These are phyloP conservation scores for Phytophthora macrochlamydospora DNA, from an alignment of 352 stramenopile species.

Conservation along the genomic window DNA sequence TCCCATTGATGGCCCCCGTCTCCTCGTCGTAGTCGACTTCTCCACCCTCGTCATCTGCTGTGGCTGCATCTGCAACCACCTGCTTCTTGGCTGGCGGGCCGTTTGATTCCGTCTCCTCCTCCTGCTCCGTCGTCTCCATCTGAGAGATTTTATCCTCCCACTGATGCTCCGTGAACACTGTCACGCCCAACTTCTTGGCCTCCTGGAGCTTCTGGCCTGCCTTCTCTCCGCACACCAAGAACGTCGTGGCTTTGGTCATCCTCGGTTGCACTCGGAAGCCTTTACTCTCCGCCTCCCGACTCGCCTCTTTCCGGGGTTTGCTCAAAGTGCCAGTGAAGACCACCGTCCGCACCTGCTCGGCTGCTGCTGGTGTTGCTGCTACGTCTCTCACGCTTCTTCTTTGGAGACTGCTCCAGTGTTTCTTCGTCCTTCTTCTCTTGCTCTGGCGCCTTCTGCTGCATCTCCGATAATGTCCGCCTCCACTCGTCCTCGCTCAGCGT, in stretches of 20 bases:
- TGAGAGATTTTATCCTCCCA: slow-evolving; percentile 33
- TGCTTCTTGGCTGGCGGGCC: slow-evolving; percentile 19
- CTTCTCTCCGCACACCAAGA: slow-evolving; percentile 59
- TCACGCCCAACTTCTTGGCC: slow-evolving; percentile 44
- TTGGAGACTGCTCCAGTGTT: no score
- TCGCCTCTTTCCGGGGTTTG: slow-evolving; percentile 47
- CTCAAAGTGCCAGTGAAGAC: slow-evolving; percentile 40
- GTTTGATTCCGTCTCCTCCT: background rate
- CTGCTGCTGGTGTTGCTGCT: background rate
- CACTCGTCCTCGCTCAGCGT: slow-evolving; percentile 51
- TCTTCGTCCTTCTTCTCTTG: background rate
- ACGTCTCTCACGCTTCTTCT: no score
- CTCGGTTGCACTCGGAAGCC: slow-evolving; percentile 44
- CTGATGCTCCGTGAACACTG: slow-evolving; percentile 45
- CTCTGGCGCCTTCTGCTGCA: background rate
- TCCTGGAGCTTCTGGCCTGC: slow-evolving; percentile 52
- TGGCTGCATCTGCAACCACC: slow-evolving; percentile 1
- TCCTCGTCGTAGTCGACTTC: slow-evolving; percentile 44
- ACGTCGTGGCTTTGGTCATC: slow-evolving; percentile 47
- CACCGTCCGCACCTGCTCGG: slow-evolving; percentile 7
- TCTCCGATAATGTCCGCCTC: slow-evolving; percentile 28
- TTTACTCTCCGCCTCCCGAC: slow-evolving; percentile 26
- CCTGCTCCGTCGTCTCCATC: background rate
- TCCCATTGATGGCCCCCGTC: slow-evolving; percentile 48
- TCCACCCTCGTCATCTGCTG: slow-evolving; percentile 5